These are phyloP conservation scores for Mycogone perniciosa DNA, from an alignment of 2,329 filamentous ascomycete genomes.

Conservation along the genomic window DNA sequence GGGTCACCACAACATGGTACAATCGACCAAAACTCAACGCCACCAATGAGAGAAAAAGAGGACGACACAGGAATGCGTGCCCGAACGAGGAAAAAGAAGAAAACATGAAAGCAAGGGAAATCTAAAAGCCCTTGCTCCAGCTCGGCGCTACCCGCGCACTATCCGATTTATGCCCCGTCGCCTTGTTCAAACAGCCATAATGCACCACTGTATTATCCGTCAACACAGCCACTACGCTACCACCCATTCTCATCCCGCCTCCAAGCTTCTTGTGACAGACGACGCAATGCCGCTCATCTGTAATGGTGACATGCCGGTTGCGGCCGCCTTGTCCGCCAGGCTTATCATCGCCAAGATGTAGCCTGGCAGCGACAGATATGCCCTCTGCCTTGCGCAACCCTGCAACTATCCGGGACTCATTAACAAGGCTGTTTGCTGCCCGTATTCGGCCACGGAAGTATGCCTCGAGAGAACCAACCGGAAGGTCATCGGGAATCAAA, in stretches of 20 bases:
- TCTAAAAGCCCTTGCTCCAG: slow-evolving; percentile 33
- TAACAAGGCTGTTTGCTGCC: slow-evolving; percentile 73
- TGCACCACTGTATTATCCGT: slow-evolving; percentile 78
- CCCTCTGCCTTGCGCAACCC: slow-evolving; percentile 72
- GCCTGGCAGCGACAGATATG: slow-evolving; percentile 64
- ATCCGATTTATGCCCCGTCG: slow-evolving; percentile 32
- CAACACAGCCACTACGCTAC: slow-evolving; percentile 84
- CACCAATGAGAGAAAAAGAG: slow-evolving; percentile 5
- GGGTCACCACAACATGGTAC: slow-evolving; percentile 17
- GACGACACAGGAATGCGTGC: neutral
- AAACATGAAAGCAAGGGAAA: slow-evolving; percentile 1
- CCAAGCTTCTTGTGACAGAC: slow-evolving; percentile 92
- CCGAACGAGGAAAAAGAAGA: slow-evolving; percentile 1
- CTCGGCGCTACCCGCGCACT: slow-evolving; percentile 26
- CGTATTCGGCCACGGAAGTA: slow-evolving; percentile 93
- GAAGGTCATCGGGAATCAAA: slow-evolving; percentile 74
- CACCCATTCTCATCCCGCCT: slow-evolving; percentile 75
- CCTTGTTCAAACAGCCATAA: slow-evolving; percentile 64
- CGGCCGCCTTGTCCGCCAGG: slow-evolving; percentile 45
- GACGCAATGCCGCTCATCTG: slow-evolving; percentile 82
- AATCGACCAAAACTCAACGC: slow-evolving; percentile 15
- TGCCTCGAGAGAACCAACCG: slow-evolving; percentile 71
- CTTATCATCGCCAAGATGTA: slow-evolving; percentile 66
- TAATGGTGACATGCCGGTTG: slow-evolving; percentile 67
- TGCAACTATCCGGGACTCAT: slow-evolving; percentile 71